Conservation (phyloP, 768 basidiomycete species). For the Hemileccinum rubropunctum region DNA sequence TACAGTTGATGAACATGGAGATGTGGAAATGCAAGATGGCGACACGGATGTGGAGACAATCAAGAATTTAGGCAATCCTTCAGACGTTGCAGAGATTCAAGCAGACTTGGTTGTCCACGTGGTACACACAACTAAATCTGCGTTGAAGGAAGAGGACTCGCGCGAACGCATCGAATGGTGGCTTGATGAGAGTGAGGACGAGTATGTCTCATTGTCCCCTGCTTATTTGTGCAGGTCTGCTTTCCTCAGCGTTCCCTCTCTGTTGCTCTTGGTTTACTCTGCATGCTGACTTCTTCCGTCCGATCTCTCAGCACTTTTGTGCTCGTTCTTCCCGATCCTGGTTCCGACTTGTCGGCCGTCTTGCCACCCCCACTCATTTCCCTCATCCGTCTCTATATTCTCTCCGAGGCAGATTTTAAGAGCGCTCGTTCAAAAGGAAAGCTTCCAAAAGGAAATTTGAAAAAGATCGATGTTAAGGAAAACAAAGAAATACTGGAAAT, state of each 20-base stretch:
- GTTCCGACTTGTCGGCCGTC: slow-evolving; percentile 55
- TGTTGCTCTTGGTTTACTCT: not conserved
- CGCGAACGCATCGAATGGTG: slow-evolving; percentile 79
- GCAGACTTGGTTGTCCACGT: slow-evolving; percentile 64
- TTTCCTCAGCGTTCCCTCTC: not conserved
- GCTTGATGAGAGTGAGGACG: slow-evolving; percentile 87
- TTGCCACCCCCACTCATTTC: slow-evolving; percentile 62
- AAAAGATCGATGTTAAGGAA: slow-evolving; percentile 5
- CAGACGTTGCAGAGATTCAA: slow-evolving; percentile 73
- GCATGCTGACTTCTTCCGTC: slow-evolving; percentile 1
- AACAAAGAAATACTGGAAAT: slow-evolving; percentile 40
- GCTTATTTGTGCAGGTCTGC: not conserved
- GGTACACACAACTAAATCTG: slow-evolving; percentile 19
- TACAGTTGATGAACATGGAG: not conserved
- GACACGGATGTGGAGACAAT: slow-evolving; percentile 18
- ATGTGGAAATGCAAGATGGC: slow-evolving; percentile 11
- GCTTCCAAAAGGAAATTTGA: slow-evolving; percentile 65
- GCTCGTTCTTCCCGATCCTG: slow-evolving; percentile 22
- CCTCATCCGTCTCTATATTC: slow-evolving; percentile 60
- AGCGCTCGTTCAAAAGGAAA: slow-evolving; percentile 59
- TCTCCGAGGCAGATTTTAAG: slow-evolving; percentile 56
- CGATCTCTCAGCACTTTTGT: slow-evolving; percentile 8
- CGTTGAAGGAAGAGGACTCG: slow-evolving; percentile 12
- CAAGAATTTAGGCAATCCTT: slow-evolving; percentile 59
- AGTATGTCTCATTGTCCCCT: slow-evolving; percentile 48